These are phyloP conservation scores for Typha latifolia DNA, from an alignment of 176 grass and related monocot species.

Conservation along the genomic window DNA sequence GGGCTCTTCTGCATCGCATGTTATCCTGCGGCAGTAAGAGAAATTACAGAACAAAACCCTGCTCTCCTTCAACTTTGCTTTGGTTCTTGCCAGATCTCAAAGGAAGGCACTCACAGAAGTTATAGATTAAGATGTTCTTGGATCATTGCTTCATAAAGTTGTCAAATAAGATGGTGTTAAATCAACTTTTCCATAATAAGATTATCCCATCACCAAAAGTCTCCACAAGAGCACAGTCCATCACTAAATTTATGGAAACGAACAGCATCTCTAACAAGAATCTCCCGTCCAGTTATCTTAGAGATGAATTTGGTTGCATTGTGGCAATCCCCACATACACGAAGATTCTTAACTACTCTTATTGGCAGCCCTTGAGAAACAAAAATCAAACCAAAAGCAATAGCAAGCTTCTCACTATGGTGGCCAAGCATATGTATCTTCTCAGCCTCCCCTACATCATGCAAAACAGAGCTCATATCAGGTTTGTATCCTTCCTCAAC, in stretches of 20 bases:
- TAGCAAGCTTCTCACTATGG: conserved; percentile 66
- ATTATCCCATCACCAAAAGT: conserved; percentile 47
- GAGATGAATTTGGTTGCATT: conserved; percentile 68
- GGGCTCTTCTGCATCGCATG: conserved; percentile 36
- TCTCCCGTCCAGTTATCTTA: conserved; percentile 46
- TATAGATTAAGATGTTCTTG: no score
- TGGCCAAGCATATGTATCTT: conserved; percentile 59
- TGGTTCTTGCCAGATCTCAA: conserved; percentile 63
- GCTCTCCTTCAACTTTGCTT: conserved; percentile 80
- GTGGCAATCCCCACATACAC: no score
- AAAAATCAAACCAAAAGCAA: conserved; percentile 60
- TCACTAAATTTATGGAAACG: conserved; percentile 64
- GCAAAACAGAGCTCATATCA: conserved; percentile 52
- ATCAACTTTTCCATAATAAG: no score
- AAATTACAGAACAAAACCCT: conserved; percentile 66
- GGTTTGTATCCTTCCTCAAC: conserved; percentile 52
- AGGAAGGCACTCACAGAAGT: conserved; percentile 35
- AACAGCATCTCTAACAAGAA: conserved; percentile 57
- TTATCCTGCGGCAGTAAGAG: conserved; percentile 38
- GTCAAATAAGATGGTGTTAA: no score
- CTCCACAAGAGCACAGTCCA: conserved; percentile 49
- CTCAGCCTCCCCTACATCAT: conserved; percentile 48
- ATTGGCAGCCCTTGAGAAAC: conserved; percentile 49
- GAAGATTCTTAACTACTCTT: conserved; percentile 53
- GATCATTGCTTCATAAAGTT: no score